Conservation (phyloP, 768 basidiomycete genomes). For the Porphyrellus cyaneotinctus region DNA sequence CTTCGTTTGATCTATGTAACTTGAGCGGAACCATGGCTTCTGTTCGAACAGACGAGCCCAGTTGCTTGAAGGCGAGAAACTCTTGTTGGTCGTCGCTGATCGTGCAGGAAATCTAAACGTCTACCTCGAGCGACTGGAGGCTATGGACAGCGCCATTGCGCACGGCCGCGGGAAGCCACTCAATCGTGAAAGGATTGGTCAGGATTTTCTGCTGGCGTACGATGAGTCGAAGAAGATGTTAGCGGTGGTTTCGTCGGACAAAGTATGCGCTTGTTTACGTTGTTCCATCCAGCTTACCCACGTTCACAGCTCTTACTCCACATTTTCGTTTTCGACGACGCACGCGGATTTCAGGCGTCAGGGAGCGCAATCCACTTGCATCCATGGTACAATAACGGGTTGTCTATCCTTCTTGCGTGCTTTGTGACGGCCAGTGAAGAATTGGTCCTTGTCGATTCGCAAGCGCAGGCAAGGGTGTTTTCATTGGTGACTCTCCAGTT, state of each 20-base stretch:
- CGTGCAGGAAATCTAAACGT: slow-evolving; percentile 32
- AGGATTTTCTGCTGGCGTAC: slow-evolving; percentile 43
- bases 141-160: slow-evolving; percentile 32
- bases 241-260: slow-evolving; percentile 40
- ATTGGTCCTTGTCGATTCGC: slow-evolving; percentile 45
- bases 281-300: accelerated
- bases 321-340: slow-evolving; percentile 46
- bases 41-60: slow-evolving; percentile 34
- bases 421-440: slow-evolving; percentile 53
- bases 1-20: neutral
- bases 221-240: slow-evolving; percentile 51
- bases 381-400: slow-evolving; percentile 39
- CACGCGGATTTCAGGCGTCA: slow-evolving; percentile 37
- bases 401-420: slow-evolving; percentile 33
- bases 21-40: neutral
- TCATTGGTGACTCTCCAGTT: slow-evolving; percentile 48
- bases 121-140: slow-evolving; percentile 35
- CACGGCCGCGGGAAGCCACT: slow-evolving; percentile 30
- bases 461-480: slow-evolving; percentile 44
- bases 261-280: slow-evolving; percentile 26
- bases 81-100: slow-evolving; percentile 42
- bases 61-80: slow-evolving; percentile 37
- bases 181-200: slow-evolving; percentile 44
- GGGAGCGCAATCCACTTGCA: slow-evolving; percentile 40
- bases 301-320: slow-evolving; percentile 35